Evolutionary conservation across 2,329 filamentous ascomycete genomes (phyloP).

Genomic region (Fusarium nelsonii): DNA sequence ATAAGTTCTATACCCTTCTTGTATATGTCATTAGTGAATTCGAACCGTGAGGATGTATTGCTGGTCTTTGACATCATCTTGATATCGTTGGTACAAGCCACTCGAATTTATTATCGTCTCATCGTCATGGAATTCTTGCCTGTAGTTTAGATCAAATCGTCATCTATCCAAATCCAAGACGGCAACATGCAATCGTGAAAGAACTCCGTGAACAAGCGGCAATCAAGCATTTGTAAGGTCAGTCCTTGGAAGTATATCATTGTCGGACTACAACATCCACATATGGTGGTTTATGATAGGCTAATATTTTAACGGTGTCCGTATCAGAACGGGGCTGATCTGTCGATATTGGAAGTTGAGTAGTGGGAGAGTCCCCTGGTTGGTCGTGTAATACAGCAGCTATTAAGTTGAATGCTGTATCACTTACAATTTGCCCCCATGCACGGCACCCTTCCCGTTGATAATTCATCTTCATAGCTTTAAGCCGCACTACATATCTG

Average conservation of each 20-base stretch:
- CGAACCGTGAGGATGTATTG: rapidly evolving
- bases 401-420: not conserved
- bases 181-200: not conserved
- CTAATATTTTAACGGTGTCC: not conserved
- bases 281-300: not conserved
- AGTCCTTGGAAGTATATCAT: not conserved
- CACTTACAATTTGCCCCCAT: not conserved
- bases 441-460: not conserved
- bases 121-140: not conserved
- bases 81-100: not conserved
- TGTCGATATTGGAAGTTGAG: not conserved
- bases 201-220: not conserved
- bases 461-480: not conserved
- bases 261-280: not conserved
- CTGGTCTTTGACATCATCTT: not conserved
- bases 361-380: not conserved
- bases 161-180: not conserved
- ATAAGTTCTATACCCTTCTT: not conserved
- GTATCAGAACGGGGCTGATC: not conserved
- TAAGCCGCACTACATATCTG: not conserved
- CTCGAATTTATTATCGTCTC: not conserved
- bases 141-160: not conserved
- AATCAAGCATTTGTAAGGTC: not conserved
- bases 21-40: not conserved
- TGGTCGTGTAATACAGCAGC: not conserved